Evolutionary conservation across 2,329 filamentous ascomycete species (phyloP), one percentile per base, ranked within the genome.

Genomic region (Akanthomyces muscarius): DNA sequence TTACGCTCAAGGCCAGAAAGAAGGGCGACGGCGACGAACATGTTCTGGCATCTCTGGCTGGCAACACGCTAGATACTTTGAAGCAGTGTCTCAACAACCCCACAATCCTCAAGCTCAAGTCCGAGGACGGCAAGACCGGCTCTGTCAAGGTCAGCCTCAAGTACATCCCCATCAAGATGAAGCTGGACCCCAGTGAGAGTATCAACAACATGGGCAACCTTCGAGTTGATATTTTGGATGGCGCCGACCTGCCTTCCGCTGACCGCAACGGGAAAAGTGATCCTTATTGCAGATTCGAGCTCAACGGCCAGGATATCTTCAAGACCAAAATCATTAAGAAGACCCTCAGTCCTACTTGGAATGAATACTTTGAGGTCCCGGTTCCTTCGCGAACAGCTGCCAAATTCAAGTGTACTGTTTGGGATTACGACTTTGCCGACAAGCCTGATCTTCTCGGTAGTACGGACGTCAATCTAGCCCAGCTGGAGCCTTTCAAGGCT

Each of bases 131-230:
- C 58, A 83, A 84, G 64, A 76, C 88, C 30, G 92, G 86, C 78
- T 93, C 87, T 71, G 83, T 99, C 72, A 96, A 89, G 68, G 90
- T 99, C 72, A 96, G 90, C 78, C 84, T 97, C 71, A 96, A 96
- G 76, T 99, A 97, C 73, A 87, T 99, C 28, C 95, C 95, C 0
- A 88, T 98, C 65, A 87, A 91, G 78, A 99, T 99, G 95, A 81
- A 87, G 63, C 89, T 99, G 55, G 92, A 99, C 71, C 90, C 95
- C 0, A 92, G 88, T 70, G 95, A 99, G 77, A 97, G 92, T 71
- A 97, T 99, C 82, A 98, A 97, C 85, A 99, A 99, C 77, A 96
- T 97, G 86, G 95, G 95, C 64, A 93, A 88, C 64, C 87, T 99
- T 25, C 90, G 93, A 23, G 91, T 99, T n/a, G 92, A 98, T 70